Evolutionary conservation across 2,329 filamentous ascomycete species (phyloP).

Genomic region (Colletotrichum theobromicola): DNA sequence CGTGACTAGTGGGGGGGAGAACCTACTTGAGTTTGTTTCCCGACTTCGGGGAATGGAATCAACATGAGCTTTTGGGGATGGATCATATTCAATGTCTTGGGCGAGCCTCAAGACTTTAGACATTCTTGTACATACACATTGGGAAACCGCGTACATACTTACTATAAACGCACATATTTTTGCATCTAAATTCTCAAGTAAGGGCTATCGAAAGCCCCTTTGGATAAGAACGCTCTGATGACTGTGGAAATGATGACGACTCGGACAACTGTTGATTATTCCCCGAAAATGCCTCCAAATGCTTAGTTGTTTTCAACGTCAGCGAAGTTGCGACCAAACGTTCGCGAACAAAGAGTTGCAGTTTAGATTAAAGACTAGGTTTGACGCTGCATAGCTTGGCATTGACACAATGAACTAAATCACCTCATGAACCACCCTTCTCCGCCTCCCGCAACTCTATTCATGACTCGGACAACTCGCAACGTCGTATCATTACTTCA

Average conservation of each 20-base stretch:
- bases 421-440: not conserved
- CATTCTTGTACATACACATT: constrained; percentile 12
- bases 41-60: too few species aligned
- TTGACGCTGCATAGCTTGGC: not conserved
- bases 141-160: not conserved
- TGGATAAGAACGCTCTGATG: not conserved
- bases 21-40: too few species aligned
- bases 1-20: too few species aligned
- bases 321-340: not conserved
- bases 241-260: accelerated
- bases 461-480: not conserved
- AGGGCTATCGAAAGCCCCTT: not conserved
- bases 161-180: not conserved
- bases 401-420: not conserved
- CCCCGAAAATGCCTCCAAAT: not conserved
- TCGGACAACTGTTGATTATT: accelerated
- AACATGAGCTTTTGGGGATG: too few species aligned
- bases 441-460: not conserved
- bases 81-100: not conserved
- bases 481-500: not conserved
- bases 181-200: accelerated
- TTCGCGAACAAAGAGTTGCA: not conserved
- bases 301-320: not conserved
- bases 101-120: not conserved
- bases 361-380: not conserved